phyloP scores from a whole-genome alignment of 495 filamentous ascomycete species.

The Articulospora tetracladia region DNA sequence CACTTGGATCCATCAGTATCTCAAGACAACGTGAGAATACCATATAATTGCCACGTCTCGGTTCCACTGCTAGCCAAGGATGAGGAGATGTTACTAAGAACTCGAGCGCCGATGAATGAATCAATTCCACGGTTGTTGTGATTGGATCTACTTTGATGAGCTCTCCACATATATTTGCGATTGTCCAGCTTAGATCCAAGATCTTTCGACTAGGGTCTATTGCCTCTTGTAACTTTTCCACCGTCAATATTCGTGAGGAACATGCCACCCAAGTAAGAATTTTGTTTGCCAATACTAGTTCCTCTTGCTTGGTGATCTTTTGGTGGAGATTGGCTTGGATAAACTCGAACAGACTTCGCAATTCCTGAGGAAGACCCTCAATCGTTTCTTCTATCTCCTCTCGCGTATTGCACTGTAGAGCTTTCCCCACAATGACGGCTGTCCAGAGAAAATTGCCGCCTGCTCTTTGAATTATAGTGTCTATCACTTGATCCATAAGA shows the following conservation, averaged over 20 bases:
- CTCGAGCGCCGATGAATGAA: slow-evolving; percentile 34
- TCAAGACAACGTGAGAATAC: slow-evolving; percentile 2
- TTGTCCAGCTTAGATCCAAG: slow-evolving; percentile 3
- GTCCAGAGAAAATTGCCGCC: slow-evolving; percentile 1
- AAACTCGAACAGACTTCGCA: not conserved
- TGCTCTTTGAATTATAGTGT: not conserved
- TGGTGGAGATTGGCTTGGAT: not conserved
- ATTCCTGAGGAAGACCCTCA: not conserved
- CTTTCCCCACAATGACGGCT: not conserved
- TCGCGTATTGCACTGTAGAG: not conserved
- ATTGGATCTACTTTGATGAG: slow-evolving; percentile 33
- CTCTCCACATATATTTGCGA: slow-evolving; percentile 28
- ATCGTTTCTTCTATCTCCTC: not conserved
- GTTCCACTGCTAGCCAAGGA: not conserved
- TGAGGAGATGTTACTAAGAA: not conserved
- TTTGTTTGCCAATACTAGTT: not conserved
- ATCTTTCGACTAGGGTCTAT: not conserved
- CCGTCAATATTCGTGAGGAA: not conserved
- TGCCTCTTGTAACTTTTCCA: not conserved
- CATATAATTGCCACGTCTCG: not conserved
- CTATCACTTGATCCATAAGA: not conserved
- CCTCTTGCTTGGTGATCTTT: not conserved
- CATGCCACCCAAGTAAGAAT: slow-evolving; percentile 4
- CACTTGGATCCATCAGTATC: not conserved
- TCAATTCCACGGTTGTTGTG: slow-evolving; percentile 27